Conservation (phyloP, 2,329 filamentous ascomycete genomes). For the Talaromyces islandicus region DNA sequence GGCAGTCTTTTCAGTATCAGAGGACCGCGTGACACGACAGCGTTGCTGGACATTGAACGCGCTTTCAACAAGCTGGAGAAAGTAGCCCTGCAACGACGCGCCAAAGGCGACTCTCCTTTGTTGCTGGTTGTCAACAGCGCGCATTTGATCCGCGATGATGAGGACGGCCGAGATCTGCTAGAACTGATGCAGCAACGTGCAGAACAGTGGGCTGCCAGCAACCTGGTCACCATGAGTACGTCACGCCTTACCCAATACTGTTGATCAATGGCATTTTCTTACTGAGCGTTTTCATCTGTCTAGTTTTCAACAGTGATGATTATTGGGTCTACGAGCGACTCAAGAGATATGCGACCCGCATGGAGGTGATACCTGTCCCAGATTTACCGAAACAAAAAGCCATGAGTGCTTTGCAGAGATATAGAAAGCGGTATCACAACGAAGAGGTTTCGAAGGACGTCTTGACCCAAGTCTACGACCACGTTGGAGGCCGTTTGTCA, state of each 20-base stretch:
- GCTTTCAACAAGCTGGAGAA: constrained; percentile 98
- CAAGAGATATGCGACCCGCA: constrained; percentile 85
- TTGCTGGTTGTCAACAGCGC: constrained; percentile 93
- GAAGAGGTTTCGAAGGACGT: constrained; percentile 49
- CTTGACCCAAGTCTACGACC: constrained; percentile 75
- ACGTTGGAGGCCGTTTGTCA: constrained; percentile 79
- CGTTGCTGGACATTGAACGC: constrained; percentile 88
- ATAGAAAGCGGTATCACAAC: constrained; percentile 71
- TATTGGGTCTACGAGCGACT: constrained; percentile 98
- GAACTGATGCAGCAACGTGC: constrained; percentile 93
- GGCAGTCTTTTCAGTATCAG: constrained; percentile 92
- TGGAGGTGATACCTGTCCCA: constrained; percentile 83
- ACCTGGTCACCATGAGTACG: constrained; percentile 66
- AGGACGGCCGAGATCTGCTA: constrained; percentile 85
- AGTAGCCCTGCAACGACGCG: constrained; percentile 66
- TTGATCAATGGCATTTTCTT: background rate
- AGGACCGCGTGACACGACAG: constrained; percentile 85
- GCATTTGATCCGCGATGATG: constrained; percentile 84
- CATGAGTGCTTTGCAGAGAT: constrained; percentile 68
- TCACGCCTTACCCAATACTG: background rate
- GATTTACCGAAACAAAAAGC: constrained; percentile 78
- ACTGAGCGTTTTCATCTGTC: constrained; percentile 25
- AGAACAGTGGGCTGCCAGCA: constrained; percentile 91
- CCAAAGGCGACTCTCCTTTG: constrained; percentile 60
- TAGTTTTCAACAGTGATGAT: constrained; percentile 90